Evolutionary conservation across 108 stramenopile species (phyloP).

Genomic region (Bacterosira constricta): DNA sequence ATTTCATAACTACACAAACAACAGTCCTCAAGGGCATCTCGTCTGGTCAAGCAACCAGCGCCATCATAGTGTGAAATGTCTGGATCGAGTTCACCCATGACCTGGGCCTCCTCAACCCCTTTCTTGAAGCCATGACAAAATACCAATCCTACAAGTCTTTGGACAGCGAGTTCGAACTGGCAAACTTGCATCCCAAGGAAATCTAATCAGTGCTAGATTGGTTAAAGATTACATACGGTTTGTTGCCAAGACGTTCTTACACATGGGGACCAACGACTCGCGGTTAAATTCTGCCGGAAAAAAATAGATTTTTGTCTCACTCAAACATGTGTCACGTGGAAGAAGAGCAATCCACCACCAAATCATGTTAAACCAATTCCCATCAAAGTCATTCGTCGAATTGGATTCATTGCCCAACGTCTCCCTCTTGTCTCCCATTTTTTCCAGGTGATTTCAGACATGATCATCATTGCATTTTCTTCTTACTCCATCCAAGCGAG

Average conservation of each 20-base stretch:
- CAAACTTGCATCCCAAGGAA: neutral
- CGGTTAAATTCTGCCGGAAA: slow-evolving; percentile 6
- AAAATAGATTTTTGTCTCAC: slow-evolving; percentile 25
- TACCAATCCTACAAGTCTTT: slow-evolving; percentile 34
- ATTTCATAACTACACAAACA: no score
- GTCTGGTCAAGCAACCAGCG: no score
- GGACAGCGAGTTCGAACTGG: slow-evolving; percentile 6
- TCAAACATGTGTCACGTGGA: slow-evolving; percentile 3
- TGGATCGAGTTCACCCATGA: slow-evolving; percentile 14
- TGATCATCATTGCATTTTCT: slow-evolving; percentile 59
- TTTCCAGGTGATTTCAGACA: slow-evolving; percentile 36
- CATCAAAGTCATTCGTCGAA: slow-evolving; percentile 9
- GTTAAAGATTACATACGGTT: slow-evolving; percentile 42
- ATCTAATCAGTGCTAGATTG: slow-evolving; percentile 17
- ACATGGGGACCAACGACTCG: slow-evolving; percentile 28
- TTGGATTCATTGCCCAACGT: no score
- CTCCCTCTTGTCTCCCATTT: neutral
- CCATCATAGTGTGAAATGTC: no score
- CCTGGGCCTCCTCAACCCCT: no score
- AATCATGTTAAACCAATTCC: no score
- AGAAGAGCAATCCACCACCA: slow-evolving; percentile 35
- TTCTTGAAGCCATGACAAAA: slow-evolving; percentile 20
- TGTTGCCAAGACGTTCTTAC: slow-evolving; percentile 33
- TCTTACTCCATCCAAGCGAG: slow-evolving; percentile 27
- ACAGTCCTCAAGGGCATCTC: no score